These are phyloP conservation scores for Malus orientalis DNA, from an alignment of 306 rosid species.

Conservation along the genomic window DNA sequence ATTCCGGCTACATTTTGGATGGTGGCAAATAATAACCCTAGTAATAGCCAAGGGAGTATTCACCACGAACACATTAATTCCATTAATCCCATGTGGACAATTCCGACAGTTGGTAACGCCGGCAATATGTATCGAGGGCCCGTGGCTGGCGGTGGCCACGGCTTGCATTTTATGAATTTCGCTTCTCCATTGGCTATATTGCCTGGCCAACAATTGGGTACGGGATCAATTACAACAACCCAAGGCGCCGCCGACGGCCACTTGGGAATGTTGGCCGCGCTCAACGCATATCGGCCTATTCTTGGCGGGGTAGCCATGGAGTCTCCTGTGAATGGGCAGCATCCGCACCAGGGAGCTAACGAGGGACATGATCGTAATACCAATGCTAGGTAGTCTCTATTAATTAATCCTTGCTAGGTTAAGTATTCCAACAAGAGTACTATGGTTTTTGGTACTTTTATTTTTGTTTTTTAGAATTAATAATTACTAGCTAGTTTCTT, in stretches of 20 bases:
- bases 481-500: neutral
- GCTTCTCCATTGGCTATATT: slow-evolving; percentile 65
- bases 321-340: slow-evolving; percentile 30
- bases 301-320: slow-evolving; percentile 23
- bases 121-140: slow-evolving; percentile 44
- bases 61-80: neutral
- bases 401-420: slow-evolving; percentile 26
- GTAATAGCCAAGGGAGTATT: neutral
- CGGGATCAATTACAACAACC: slow-evolving; percentile 2
- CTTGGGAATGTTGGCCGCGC: slow-evolving; percentile 62
- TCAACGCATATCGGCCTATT: slow-evolving; percentile 58
- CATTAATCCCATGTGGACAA: slow-evolving; percentile 31
- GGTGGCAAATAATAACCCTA: slow-evolving; percentile 33
- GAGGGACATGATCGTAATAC: slow-evolving; percentile 38
- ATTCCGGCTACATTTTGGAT: slow-evolving; percentile 69
- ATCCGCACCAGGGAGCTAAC: slow-evolving; percentile 34
- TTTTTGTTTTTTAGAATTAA: neutral
- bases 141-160: slow-evolving; percentile 28
- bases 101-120: slow-evolving; percentile 25
- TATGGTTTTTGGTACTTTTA: slow-evolving; percentile 32
- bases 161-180: slow-evolving; percentile 80
- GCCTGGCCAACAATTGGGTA: slow-evolving; percentile 54
- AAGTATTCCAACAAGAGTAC: slow-evolving; percentile 24
- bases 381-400: slow-evolving; percentile 19
- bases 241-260: slow-evolving; percentile 42